Conservation (phyloP, 1,139 yeast genomes). For the Debaryomyces nepalensis region DNA sequence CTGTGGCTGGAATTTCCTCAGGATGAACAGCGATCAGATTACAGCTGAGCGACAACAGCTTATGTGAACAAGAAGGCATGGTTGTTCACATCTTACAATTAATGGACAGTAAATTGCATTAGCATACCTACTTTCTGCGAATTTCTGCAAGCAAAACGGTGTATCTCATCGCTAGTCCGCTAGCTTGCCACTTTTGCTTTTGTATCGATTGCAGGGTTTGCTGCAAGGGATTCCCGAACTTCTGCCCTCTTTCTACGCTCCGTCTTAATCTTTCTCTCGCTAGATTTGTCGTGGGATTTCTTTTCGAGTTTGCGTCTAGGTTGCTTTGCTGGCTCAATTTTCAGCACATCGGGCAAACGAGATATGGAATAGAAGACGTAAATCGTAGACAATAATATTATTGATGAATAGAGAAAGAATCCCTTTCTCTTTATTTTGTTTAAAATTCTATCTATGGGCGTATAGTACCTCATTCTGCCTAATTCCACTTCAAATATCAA, state of each 20-base stretch:
- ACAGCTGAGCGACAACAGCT: too few relatives aligned
- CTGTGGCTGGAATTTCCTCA: too few relatives aligned
- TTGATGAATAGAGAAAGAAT: constrained; percentile 40
- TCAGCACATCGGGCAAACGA: constrained; percentile 28
- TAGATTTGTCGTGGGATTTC: neutral
- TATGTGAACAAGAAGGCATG: too few relatives aligned
- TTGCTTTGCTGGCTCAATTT: neutral
- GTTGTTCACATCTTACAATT: too few relatives aligned
- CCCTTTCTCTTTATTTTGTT: constrained; percentile 34
- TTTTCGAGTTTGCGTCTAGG: neutral
- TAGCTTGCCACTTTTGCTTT: neutral
- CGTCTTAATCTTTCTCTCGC: constrained; percentile 2
- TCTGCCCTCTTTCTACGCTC: constrained; percentile 3
- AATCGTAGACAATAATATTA: constrained; percentile 37
- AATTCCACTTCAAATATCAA: neutral
- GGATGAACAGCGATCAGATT: too few relatives aligned
- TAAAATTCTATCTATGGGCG: constrained; percentile 5
- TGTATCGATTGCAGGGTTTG: neutral
- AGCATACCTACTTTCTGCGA: too few relatives aligned
- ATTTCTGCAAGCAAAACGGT: too few relatives aligned
- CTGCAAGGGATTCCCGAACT: neutral
- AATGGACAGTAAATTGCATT: too few relatives aligned
- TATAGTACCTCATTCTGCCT: constrained; percentile 8
- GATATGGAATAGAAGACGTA: constrained; percentile 42
- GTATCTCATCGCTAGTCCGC: neutral